Base-by-base conservation (phyloP, 768 basidiomycete species). In the Macrolepiota dolichaula region DNA sequence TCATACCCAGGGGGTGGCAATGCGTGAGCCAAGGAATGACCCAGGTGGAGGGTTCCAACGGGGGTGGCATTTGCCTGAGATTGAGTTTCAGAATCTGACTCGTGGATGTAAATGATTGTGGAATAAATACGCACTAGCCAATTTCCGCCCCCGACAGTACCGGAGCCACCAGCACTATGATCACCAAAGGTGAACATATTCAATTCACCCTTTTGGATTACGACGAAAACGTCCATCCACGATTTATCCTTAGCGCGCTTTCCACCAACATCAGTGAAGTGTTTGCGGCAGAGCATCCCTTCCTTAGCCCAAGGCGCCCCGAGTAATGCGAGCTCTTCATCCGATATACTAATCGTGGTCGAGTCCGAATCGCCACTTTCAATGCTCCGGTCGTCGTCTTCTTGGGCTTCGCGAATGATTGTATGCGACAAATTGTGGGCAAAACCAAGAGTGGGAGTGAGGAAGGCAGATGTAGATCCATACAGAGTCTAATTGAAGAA, bases 261-360 rank as follows among this genome's bases (percentile, higher is more conserved):
- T 13, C 90, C 88, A 0, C 83, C 78, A 2, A 84, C 81, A 67
- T 98, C 96, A 88, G 92, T 95, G 71, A 96, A 98, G 63, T 94
- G 92, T 71, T 98, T 98, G 24, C 96, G 88, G 66, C 89, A 89
- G 9, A 99, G 84, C 80, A 96, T 91, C 12, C 97, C 97, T 73
- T 99, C 97, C 74, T 99, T 99, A 0, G 97, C 97, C 96, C 96
- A 99, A 0, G 97, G 97, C 4, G 97, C 88, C 15, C 97, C 97
- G 15, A 97, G 85, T 38, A 98, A 78, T 1, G 96, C 96, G 12
- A 99, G 81, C 74, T 97, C 94, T 73, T 98, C 97, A 67, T 98
- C 96, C 6, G 91, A 87, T 62, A 98, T 93, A 55, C 93, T 94
- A 66, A 92, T 88, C 36, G 82, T 85, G 1, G 89, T 91, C 27